A percentile compares a stretch with the other conserved stretches of the same genome.
Conservation (phyloP, 2,329 filamentous ascomycete genomes). For the Ceratocystis cubensis region DNA sequence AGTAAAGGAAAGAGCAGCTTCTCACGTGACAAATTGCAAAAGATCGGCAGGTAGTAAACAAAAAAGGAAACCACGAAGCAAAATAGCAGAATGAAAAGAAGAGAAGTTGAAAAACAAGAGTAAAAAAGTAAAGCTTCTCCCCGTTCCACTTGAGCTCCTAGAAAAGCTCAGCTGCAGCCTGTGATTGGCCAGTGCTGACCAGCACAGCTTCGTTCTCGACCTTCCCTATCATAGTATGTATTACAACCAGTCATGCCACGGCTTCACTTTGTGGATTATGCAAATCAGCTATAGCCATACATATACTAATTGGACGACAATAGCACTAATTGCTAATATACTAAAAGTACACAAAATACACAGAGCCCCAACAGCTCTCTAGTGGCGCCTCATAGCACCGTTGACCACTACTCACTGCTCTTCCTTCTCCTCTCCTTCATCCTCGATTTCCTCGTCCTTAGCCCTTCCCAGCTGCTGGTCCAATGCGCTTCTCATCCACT, state of each 20-base stretch:
- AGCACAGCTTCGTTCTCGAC: not conserved
- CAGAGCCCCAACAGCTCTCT: not conserved
- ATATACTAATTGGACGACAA: not conserved
- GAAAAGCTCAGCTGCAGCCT: not conserved
- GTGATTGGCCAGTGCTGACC: slow-evolving; percentile 13
- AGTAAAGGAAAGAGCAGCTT: not conserved
- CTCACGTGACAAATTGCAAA: not conserved
- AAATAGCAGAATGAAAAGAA: not conserved
- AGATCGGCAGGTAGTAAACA: not conserved
- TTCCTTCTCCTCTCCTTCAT: not conserved
- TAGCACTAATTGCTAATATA: not conserved
- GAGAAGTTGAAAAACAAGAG: not conserved
- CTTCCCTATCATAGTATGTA: no score
- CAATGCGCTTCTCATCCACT: slow-evolving; percentile 49
- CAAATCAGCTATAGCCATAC: no score
- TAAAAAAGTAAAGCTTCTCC: not conserved
- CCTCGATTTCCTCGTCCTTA: not conserved
- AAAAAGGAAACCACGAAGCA: not conserved
- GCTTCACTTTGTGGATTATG: no score
- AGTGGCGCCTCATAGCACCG: not conserved
- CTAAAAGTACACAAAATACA: slow-evolving; percentile 5
- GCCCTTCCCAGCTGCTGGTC: slow-evolving; percentile 21
- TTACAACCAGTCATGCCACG: no score
- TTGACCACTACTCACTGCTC: slow-evolving; percentile 1
- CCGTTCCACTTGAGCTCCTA: not conserved